Percentiles rank a stretch among this genome's conserved stretches.
phyloP scores from a whole-genome alignment of 129 eudicot genomes.

The Silybum marianum region DNA sequence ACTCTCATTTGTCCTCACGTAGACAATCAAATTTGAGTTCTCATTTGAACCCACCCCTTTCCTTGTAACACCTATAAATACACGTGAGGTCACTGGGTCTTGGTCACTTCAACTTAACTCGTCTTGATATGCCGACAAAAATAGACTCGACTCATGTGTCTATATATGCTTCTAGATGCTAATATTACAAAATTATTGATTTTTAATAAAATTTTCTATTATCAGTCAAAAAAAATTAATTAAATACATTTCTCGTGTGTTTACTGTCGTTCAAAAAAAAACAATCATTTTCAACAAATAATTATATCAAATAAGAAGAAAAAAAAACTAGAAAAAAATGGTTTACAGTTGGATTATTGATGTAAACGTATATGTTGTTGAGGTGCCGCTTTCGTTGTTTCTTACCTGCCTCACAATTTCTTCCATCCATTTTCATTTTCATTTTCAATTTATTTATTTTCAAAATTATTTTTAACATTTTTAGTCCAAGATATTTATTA shows the following conservation, averaged over 20 bases:
- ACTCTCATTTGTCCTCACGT: too few relatives aligned
- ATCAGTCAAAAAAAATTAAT: not conserved
- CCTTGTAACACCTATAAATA: too few relatives aligned
- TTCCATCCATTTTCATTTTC: not conserved
- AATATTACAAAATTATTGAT: not conserved
- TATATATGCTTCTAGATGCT: not conserved
- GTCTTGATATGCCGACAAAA: not conserved
- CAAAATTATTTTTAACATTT: not conserved
- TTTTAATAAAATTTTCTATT: not conserved
- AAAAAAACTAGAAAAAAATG: not conserved
- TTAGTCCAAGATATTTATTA: not conserved
- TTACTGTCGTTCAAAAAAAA: not conserved
- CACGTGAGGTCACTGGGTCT: too few relatives aligned
- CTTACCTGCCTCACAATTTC: slow-evolving; percentile 16
- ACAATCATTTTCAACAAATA: not conserved
- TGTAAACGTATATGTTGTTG: slow-evolving; percentile 24
- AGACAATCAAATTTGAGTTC: too few relatives aligned
- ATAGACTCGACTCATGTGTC: not conserved
- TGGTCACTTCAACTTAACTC: not conserved
- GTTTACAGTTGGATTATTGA: slow-evolving; percentile 29
- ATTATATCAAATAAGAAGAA: not conserved
- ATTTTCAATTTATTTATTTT: not conserved
- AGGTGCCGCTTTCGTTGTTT: slow-evolving; percentile 19
- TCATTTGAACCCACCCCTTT: too few relatives aligned
- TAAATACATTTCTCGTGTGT: not conserved